phyloP scores from a whole-genome alignment of 306 rosid species.

The Quercus aquifolioides region DNA sequence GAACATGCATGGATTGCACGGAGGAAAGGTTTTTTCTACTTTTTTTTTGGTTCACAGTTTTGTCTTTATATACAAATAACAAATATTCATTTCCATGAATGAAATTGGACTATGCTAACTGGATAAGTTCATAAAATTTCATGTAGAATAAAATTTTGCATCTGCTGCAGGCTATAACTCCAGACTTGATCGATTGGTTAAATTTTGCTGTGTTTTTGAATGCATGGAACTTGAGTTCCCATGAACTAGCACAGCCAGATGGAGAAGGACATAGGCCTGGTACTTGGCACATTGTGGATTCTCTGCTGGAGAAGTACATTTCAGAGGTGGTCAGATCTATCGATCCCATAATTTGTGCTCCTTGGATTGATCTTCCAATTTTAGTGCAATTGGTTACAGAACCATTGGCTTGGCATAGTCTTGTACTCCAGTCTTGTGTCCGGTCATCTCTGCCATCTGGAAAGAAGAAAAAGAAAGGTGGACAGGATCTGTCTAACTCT shows the following conservation, averaged over 20 bases:
- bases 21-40: neutral
- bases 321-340: slow-evolving; percentile 42
- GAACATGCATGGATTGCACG: neutral
- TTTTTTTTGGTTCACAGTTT: neutral
- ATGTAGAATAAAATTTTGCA: neutral
- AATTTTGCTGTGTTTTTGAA: slow-evolving; percentile 79
- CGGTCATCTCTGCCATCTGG: slow-evolving; percentile 77
- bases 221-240: slow-evolving; percentile 78
- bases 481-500: slow-evolving; percentile 48
- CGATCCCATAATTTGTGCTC: slow-evolving; percentile 45
- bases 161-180: slow-evolving; percentile 61
- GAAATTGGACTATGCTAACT: neutral
- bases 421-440: slow-evolving; percentile 70
- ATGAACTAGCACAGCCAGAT: slow-evolving; percentile 43
- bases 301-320: slow-evolving; percentile 64
- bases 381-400: slow-evolving; percentile 73
- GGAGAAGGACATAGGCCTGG: slow-evolving; percentile 35
- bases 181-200: slow-evolving; percentile 83
- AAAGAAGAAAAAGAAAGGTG: slow-evolving; percentile 88
- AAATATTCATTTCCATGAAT: neutral
- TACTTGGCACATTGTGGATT: slow-evolving; percentile 63
- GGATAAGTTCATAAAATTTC: neutral
- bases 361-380: slow-evolving; percentile 49
- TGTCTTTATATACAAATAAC: neutral
- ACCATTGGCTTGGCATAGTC: slow-evolving; percentile 95